Percentiles rank a stretch among this genome's conserved stretches.
Evolutionary conservation across 257 asterid genomes (phyloP).

Genomic region (Parsonsia alboflavescens): DNA sequence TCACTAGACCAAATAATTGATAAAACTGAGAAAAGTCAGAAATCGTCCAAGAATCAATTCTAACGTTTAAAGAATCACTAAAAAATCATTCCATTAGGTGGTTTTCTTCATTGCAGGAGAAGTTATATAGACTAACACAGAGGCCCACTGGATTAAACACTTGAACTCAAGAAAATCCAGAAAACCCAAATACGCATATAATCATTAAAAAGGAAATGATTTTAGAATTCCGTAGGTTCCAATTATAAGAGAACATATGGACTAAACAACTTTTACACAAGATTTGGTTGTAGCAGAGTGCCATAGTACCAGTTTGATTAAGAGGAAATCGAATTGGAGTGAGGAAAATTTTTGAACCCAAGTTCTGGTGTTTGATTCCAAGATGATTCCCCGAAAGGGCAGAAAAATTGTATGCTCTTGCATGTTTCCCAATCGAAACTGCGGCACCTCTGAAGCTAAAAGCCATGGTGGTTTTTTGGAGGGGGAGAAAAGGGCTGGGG

Average conservation of each 20-base stretch:
- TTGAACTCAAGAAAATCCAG: not conserved
- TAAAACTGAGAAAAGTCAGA: not conserved
- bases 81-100: not conserved
- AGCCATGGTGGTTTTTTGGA: constrained; percentile 31
- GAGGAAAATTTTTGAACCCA: constrained; percentile 24
- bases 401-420: constrained; percentile 16
- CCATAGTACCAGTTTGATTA: constrained; percentile 33
- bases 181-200: not conserved
- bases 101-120: not conserved
- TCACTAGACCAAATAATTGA: not conserved
- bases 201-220: not conserved
- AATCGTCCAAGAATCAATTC: not conserved
- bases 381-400: constrained; percentile 25
- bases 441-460: constrained; percentile 38
- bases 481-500: not conserved
- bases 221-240: not conserved
- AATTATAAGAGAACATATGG: not conserved
- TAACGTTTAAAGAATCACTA: not conserved
- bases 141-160: not conserved
- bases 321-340: constrained; percentile 25
- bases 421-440: constrained; percentile 36
- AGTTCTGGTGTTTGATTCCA: constrained; percentile 18
- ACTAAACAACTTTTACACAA: not conserved
- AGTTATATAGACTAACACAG: not conserved
- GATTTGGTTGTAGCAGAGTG: not conserved